phyloP scores from a whole-genome alignment of 257 asterid genomes.

The Fraxinus anomala region DNA sequence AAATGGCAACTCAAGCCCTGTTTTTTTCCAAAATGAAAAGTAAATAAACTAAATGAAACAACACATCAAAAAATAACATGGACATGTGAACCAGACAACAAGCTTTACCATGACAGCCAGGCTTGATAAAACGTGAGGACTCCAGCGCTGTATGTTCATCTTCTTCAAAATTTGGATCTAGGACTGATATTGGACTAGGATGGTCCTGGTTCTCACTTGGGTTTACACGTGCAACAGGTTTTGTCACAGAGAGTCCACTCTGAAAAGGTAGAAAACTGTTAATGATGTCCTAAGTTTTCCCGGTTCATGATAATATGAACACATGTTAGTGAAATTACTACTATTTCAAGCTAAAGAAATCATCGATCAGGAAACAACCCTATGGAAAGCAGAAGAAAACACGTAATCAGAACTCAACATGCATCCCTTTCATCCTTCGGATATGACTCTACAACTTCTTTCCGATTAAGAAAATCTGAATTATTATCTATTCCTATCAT shows the following conservation, averaged over 20 bases:
- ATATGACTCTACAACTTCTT: not conserved
- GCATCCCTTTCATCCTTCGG: not conserved
- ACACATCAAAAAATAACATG: not conserved
- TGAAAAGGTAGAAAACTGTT: slow-evolving; percentile 37
- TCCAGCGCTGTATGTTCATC: slow-evolving; percentile 44
- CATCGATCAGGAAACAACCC: not conserved
- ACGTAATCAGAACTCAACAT: not conserved
- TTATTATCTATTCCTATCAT: no score
- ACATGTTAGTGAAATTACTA: not conserved
- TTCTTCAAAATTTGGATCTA: slow-evolving; percentile 70
- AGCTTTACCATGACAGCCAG: slow-evolving; percentile 48
- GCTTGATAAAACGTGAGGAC: slow-evolving; percentile 46
- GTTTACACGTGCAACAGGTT: slow-evolving; percentile 43
- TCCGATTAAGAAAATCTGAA: not conserved
- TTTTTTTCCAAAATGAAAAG: slow-evolving; percentile 17
- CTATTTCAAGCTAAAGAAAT: slow-evolving; percentile 10
- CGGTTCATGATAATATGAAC: not conserved
- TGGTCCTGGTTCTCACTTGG: slow-evolving; percentile 75
- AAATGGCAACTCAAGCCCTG: slow-evolving; percentile 57
- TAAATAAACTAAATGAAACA: slow-evolving; percentile 11
- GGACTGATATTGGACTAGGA: slow-evolving; percentile 91
- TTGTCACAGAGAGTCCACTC: slow-evolving; percentile 39
- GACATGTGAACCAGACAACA: not conserved
- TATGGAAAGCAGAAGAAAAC: slow-evolving; percentile 7
- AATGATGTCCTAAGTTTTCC: slow-evolving; percentile 12